Conservation (phyloP, 2,329 filamentous ascomycete genomes). For the Ceratocystis smalleyi region DNA sequence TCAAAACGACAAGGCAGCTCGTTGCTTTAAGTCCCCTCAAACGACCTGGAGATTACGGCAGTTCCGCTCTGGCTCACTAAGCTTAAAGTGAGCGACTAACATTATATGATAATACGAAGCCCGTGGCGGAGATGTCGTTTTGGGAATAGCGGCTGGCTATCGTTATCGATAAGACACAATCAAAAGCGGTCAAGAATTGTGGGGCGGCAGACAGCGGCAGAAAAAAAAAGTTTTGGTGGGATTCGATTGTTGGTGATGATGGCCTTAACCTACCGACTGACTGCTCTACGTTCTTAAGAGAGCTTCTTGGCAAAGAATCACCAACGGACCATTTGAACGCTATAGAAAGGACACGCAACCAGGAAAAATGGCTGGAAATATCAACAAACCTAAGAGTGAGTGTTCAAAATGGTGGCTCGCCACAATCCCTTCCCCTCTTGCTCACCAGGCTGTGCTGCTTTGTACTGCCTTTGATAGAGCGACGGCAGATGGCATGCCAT, state of each 20-base stretch:
- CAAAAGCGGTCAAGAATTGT: conserved; percentile 9
- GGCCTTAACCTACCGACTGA: background rate
- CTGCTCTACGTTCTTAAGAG: background rate
- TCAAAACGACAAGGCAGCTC: background rate
- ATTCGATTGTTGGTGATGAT: conserved; percentile 6
- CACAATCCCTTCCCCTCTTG: background rate
- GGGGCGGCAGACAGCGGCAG: conserved; percentile 16
- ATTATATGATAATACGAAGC: background rate
- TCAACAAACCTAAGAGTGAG: conserved; percentile 41
- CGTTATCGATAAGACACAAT: background rate
- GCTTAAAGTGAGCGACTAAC: background rate
- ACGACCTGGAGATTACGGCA: background rate
- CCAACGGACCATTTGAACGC: background rate
- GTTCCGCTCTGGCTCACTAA: background rate
- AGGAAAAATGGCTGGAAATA: conserved; percentile 35
- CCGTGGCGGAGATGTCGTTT: conserved; percentile 5
- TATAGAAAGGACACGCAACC: background rate
- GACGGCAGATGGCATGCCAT: background rate
- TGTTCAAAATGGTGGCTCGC: conserved; percentile 8
- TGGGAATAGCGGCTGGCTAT: background rate
- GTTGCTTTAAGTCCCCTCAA: background rate
- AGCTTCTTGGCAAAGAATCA: background rate
- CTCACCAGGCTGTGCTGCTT: background rate
- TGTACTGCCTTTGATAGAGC: background rate
- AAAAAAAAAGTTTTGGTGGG: conserved; percentile 17